A percentile compares a stretch with the other conserved stretches of the same genome.
Evolutionary conservation across 306 rosid species (phyloP).

Genomic region (Prunus mira): DNA sequence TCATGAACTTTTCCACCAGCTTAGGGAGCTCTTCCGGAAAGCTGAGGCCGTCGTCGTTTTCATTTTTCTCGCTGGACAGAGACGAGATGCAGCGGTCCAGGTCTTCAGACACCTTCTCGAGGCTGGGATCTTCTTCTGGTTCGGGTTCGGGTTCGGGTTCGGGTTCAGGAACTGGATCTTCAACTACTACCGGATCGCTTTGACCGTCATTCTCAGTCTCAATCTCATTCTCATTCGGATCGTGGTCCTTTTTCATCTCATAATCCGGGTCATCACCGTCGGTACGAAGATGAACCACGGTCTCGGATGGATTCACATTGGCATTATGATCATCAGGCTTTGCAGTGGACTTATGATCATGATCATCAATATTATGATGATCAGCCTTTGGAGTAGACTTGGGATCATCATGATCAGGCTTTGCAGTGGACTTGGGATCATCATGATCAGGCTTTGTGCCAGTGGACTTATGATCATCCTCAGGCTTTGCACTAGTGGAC

Average conservation of each 20-base stretch:
- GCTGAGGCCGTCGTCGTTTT: background rate
- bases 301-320: background rate
- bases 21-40: constrained; percentile 33
- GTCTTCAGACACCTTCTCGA: constrained; percentile 32
- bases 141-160: background rate
- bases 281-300: background rate
- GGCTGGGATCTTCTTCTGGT: constrained; percentile 17
- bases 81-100: constrained; percentile 33
- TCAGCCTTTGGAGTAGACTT: background rate
- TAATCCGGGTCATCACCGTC: constrained; percentile 11
- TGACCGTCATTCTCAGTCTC: background rate
- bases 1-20: constrained; percentile 36
- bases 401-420: background rate
- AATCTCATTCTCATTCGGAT: background rate
- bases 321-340: background rate
- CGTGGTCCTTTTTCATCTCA: background rate
- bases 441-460: background rate
- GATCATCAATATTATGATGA: background rate
- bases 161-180: background rate
- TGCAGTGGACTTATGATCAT: background rate
- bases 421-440: background rate
- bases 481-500: background rate
- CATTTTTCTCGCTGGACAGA: background rate
- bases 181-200: background rate
- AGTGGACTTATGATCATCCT: background rate